Percentiles rank a stretch among this genome's conserved stretches.
Conservation (phyloP, 768 basidiomycete genomes). For the Thelephora ganbajun region DNA sequence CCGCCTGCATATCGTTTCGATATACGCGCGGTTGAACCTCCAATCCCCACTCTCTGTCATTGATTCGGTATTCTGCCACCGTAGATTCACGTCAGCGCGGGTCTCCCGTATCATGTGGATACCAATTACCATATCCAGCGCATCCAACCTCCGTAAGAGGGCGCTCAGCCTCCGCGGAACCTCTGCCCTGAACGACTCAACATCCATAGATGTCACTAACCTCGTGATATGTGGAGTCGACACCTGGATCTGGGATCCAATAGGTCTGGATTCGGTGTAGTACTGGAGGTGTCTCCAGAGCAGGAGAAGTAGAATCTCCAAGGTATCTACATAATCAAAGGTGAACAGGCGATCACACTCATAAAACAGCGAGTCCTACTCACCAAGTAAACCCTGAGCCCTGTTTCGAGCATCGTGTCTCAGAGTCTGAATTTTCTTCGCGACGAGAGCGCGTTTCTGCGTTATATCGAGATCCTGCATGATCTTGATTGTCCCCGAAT, state of each 20-base stretch:
- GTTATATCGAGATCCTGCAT: slow-evolving; percentile 52
- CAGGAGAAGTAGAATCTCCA: slow-evolving; percentile 70
- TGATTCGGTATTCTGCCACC: slow-evolving; percentile 21
- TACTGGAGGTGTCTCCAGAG: slow-evolving; percentile 70
- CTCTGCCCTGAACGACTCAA: slow-evolving; percentile 44
- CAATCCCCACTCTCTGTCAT: slow-evolving; percentile 32
- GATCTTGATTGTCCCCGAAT: slow-evolving; percentile 40
- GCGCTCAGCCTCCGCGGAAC: slow-evolving; percentile 40
- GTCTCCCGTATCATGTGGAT: slow-evolving; percentile 6
- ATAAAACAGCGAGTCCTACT: slow-evolving; percentile 10
- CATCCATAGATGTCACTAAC: slow-evolving; percentile 40
- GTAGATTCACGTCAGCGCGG: slow-evolving; percentile 14
- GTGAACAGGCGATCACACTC: neutral
- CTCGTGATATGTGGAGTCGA: slow-evolving; percentile 36
- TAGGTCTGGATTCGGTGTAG: slow-evolving; percentile 33
- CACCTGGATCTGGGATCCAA: slow-evolving; percentile 26
- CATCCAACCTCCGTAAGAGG: slow-evolving; percentile 37
- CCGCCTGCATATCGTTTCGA: slow-evolving; percentile 64
- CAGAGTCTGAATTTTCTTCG: slow-evolving; percentile 42
- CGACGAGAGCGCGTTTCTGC: slow-evolving; percentile 57
- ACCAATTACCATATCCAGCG: slow-evolving; percentile 35
- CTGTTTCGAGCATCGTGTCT: slow-evolving; percentile 24
- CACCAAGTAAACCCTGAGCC: slow-evolving; percentile 44
- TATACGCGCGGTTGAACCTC: slow-evolving; percentile 53
- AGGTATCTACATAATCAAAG: slow-evolving; percentile 30